A percentile compares a stretch with the other conserved stretches of the same genome.
phyloP scores from a whole-genome alignment of 148 eudicot genomes.

The Silene latifolia region DNA sequence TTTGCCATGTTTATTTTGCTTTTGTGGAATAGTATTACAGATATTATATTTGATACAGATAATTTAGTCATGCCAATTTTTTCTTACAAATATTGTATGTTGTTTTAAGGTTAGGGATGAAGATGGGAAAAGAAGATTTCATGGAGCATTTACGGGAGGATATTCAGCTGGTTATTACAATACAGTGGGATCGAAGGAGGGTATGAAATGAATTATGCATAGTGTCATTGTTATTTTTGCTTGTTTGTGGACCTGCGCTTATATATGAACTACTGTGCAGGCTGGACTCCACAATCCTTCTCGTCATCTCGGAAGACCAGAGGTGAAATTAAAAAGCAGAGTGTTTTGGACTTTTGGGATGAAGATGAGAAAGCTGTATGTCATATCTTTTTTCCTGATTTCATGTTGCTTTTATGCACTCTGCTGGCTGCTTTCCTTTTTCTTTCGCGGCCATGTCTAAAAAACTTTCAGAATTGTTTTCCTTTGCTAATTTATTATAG shows the following conservation, averaged over 20 bases:
- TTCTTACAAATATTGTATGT: conserved; percentile 2
- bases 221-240: background rate
- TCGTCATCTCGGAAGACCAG: conserved; percentile 89
- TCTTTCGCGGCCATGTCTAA: background rate
- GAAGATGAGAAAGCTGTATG: conserved; percentile 91
- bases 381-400: conserved; percentile 17
- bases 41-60: conserved; percentile 3
- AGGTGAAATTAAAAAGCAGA: conserved; percentile 73
- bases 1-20: background rate
- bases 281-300: conserved; percentile 90
- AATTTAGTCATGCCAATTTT: background rate
- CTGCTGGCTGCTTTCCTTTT: conserved; percentile 10
- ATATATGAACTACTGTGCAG: conserved; percentile 32
- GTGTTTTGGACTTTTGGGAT: conserved; percentile 70
- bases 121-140: conserved; percentile 96
- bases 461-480: background rate
- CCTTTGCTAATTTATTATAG: background rate
- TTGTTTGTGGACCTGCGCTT: conserved; percentile 8
- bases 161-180: conserved; percentile 92
- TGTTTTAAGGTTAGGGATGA: conserved; percentile 80
- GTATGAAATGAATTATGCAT: conserved; percentile 32
- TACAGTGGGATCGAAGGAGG: conserved; percentile 95
- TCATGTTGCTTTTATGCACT: background rate
- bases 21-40: background rate
- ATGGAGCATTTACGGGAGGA: conserved; percentile 97